These are phyloP conservation scores for Brassica balearica DNA, from an alignment of 441 rosid genomes.

Conservation along the genomic window DNA sequence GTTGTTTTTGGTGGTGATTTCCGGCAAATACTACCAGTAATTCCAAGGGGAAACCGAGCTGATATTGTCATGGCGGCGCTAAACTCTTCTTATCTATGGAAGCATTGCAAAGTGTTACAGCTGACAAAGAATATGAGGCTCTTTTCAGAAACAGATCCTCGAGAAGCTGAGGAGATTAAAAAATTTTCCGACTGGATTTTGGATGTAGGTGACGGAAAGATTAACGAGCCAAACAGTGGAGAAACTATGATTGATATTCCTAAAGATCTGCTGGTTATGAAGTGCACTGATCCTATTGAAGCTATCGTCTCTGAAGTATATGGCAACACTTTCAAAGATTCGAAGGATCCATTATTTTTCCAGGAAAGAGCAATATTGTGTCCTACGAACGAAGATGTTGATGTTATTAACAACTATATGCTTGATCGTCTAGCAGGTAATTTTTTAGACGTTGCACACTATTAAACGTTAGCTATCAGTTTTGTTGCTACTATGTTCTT, in stretches of 20 bases:
- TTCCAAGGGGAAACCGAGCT: background rate
- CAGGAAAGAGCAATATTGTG: background rate
- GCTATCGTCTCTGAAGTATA: background rate
- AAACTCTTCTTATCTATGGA: background rate
- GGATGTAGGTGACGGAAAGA: background rate
- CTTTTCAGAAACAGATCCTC: background rate
- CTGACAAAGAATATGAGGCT: background rate
- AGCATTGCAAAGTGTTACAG: background rate
- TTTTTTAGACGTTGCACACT: no score
- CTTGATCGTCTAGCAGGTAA: background rate
- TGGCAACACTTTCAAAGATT: background rate
- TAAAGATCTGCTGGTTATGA: background rate
- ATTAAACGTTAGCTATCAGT: no score
- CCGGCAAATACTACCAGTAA: background rate
- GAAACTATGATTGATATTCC: slow-evolving; percentile 3
- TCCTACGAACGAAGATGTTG: background rate
- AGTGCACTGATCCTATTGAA: background rate
- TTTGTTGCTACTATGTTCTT: no score
- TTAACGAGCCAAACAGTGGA: background rate
- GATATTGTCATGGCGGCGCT: background rate
- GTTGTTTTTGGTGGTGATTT: background rate
- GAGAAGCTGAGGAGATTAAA: background rate
- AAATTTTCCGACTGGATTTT: background rate
- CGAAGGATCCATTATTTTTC: background rate
- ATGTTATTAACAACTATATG: background rate